Percentiles rank a stretch among this genome's conserved stretches.
phyloP scores from a whole-genome alignment of 257 asterid species.

The Mentha longifolia region DNA sequence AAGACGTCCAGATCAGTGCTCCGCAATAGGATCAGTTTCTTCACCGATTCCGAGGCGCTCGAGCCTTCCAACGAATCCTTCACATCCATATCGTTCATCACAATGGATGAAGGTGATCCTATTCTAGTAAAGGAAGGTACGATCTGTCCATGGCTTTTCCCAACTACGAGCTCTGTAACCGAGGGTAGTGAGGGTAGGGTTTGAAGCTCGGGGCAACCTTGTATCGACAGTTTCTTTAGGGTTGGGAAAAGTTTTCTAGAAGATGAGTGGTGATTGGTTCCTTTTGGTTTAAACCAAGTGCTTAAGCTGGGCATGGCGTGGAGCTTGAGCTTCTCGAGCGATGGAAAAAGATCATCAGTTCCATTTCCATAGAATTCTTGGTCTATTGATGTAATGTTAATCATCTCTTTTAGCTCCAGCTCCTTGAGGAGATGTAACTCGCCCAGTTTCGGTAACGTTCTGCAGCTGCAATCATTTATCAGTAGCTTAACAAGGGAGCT shows the following conservation, averaged over 20 bases:
- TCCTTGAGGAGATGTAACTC: slow-evolving; percentile 15
- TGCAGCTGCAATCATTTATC: slow-evolving; percentile 13
- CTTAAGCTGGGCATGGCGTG: background rate
- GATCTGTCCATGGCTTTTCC: slow-evolving; percentile 9
- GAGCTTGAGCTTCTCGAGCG: slow-evolving; percentile 18
- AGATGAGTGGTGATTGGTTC: too few species aligned
- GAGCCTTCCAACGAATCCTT: background rate
- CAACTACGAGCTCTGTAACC: slow-evolving; percentile 15
- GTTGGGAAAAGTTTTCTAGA: background rate
- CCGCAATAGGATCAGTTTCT: background rate
- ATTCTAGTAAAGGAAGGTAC: slow-evolving; percentile 1
- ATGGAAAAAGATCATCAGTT: background rate
- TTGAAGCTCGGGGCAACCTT: background rate
- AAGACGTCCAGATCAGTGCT: background rate
- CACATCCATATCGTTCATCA: slow-evolving; percentile 17
- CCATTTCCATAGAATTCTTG: slow-evolving; percentile 4
- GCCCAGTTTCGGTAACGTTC: slow-evolving; percentile 5
- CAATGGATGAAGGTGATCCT: background rate
- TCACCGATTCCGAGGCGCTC: background rate
- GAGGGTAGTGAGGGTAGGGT: background rate
- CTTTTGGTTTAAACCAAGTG: background rate
- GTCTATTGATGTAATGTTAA: background rate
- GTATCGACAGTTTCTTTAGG: slow-evolving; percentile 7
- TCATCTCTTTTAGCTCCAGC: background rate
- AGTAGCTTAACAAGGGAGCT: background rate